Conservation (phyloP, 1,284 basidiomycete genomes). For the Cutaneotrichosporon sp. region DNA sequence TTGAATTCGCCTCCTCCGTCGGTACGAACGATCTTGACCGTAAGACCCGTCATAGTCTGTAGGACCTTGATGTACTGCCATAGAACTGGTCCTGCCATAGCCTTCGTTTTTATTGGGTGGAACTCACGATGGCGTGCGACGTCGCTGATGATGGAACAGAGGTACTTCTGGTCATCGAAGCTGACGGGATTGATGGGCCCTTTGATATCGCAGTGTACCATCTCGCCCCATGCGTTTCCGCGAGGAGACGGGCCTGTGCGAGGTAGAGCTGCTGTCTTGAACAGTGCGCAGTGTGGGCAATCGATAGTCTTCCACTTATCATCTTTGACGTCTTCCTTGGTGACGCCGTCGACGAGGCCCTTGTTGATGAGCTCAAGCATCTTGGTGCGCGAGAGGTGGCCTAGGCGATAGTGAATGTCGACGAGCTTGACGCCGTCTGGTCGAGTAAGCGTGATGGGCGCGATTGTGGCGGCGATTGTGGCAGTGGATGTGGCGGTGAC, state of each 20-base stretch:
- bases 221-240: constrained; percentile 2
- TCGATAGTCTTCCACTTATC: neutral
- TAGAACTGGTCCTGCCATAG: neutral
- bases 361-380: neutral
- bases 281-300: neutral
- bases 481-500: neutral
- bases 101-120: neutral
- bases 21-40: constrained; percentile 9
- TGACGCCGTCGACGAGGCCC: neutral
- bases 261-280: neutral
- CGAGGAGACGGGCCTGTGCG: neutral
- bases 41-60: neutral
- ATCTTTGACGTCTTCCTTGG: neutral
- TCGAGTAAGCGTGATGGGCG: neutral
- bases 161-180: neutral
- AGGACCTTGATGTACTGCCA: neutral
- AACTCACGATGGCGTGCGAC: neutral
- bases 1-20: constrained; percentile 13
- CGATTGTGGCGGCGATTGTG: neutral
- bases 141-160: constrained; percentile 6
- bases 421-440: neutral
- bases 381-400: neutral
- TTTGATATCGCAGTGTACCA: constrained; percentile 14
- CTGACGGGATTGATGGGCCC: neutral
- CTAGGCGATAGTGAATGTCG: constrained; percentile 3